Evolutionary conservation across 306 rosid genomes (phyloP), one percentile per base, ranked within the genome.

Genomic region (Crataegus laevigata): DNA sequence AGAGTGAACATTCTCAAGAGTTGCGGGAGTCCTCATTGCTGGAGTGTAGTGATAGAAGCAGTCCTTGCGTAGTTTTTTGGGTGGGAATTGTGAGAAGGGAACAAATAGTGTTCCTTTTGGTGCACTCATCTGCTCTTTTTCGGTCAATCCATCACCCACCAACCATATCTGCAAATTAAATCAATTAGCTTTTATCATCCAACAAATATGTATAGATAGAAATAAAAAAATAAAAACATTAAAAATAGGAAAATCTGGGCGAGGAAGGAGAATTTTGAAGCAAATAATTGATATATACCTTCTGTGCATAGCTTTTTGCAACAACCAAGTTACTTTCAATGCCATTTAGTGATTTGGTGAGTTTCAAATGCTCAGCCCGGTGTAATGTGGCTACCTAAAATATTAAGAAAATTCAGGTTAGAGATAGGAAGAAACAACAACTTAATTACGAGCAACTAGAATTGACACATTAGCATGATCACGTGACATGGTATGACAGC

Each of bases 1-100:
- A 15, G 97, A 84, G 75, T 88, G 84, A 24, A 94, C 42, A 59
- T 94, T 94, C 34, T 66, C 72, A 4, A 91, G 38, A 2, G 88
- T 76, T 62, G 78, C 4, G 3, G 98, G 96, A 82, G 79, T 47
- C 11, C 72, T 52, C 96, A 94, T 85, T n/a, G 98, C 90, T 15
- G 97, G 98, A 11, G 94, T 86, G 83, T 9, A 72, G 8, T 78
- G 73, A 74, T 91, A 94, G 77, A 75, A 83, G 73, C 98, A 94
- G 21, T 94, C 98, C 67, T 80, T 78, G 24, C 96, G 89, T 24
- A 84, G 5, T 78, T 77, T 77, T 75, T 82, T 91, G 10, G 87
- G 96, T 69, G 97, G 94, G 68, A 91, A 81, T 51, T 86, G 97
- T 4, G 96, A 84, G 71, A 84, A 83, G 8, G 98, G 97, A 67